Percentiles rank a stretch among this genome's conserved stretches.
phyloP scores from a whole-genome alignment of 495 filamentous ascomycete genomes.

The Neurospora sublineolata region DNA sequence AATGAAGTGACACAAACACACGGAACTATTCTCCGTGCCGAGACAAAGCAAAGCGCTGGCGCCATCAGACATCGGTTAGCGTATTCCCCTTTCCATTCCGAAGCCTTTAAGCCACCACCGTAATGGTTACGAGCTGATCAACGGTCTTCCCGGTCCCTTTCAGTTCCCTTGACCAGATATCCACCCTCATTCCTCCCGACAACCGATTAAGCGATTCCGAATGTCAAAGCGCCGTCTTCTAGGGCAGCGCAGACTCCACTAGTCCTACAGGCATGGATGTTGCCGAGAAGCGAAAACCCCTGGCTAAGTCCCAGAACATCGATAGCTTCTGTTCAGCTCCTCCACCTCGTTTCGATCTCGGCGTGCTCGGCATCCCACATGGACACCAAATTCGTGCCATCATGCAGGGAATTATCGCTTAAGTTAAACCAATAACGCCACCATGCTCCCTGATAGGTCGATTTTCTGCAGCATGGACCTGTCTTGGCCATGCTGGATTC shows the following conservation, averaged over 20 bases:
- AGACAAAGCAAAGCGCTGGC: background rate
- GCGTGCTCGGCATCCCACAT: background rate
- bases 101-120: background rate
- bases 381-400: background rate
- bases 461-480: background rate
- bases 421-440: background rate
- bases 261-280: background rate
- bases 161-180: background rate
- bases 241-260: background rate
- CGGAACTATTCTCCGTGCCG: background rate
- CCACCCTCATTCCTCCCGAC: background rate
- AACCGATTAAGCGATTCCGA: background rate
- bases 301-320: background rate
- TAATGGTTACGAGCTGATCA: background rate
- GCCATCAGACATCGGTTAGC: background rate
- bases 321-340: background rate
- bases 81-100: background rate
- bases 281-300: background rate
- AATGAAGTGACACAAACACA: background rate
- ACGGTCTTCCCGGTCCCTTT: background rate
- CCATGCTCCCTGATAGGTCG: background rate
- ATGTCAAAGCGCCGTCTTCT: background rate
- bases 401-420: background rate
- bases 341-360: background rate
- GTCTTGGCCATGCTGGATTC: background rate